Evolutionary conservation across 2,329 filamentous ascomycete genomes (phyloP), one percentile per base, ranked within the genome.

Genomic region (Colletotrichum sp.): DNA sequence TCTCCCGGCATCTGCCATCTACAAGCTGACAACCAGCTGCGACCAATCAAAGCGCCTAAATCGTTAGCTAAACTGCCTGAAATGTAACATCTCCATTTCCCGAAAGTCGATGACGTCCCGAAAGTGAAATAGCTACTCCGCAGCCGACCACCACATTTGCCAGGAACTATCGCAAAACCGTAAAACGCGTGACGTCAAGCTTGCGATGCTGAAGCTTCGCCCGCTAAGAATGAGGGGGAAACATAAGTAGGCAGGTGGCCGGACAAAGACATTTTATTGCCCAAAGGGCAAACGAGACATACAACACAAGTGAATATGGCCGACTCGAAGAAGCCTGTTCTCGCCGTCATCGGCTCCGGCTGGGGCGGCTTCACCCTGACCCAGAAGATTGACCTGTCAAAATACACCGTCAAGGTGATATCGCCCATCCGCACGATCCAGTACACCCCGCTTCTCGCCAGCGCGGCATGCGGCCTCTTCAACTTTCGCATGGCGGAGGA

Each of bases 401-500:
- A 99, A 92, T 99, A 99, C 92, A 99, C 99, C 85, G 96, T 99
- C 85, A 87, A 98, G 83, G 96, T 99, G 85, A 95, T 99, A 85
- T 99, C 97, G 64, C 97, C 97, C 69, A 95, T 97, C 84, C 99
- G 99, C 89, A 99, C 98, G 92, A 99, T 99, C 93, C 94, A 99
- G 80, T 99, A 99, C 91, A 99, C 97, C 34, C 97, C 97, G 75
- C 93, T 99, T 73, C 92, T 99, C 76, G 97, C 97, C 79, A 99
- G 96, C 84, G 99, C 97, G 87, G 99, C 97, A 67, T 98, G 96
- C 79, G 97, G 97, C 81, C 94, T 95, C 81, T 97, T 99, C 86
- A 97, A 99, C 90, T 97, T 99, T 89, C 95, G 97, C 85, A 98
- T 96, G 83, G 99, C 99, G 87, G 99, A 99, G 96, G 97, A 99